These are phyloP conservation scores for Neurospora africana DNA, from an alignment of 495 filamentous ascomycete species.

Conservation along the genomic window DNA sequence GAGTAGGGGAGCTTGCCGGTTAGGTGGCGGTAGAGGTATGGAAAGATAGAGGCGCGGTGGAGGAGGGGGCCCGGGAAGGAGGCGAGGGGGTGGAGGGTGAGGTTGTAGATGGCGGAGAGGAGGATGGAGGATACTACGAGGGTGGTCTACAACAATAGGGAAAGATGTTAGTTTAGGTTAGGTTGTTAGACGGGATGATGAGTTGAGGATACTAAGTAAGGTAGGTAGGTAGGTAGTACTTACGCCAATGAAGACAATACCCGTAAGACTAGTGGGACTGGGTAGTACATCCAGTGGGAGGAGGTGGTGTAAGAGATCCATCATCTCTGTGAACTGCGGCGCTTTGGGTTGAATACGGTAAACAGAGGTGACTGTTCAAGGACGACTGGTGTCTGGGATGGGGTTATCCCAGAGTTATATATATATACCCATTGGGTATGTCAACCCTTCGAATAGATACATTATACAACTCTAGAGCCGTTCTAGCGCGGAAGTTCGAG, in stretches of 20 bases:
- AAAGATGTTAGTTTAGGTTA: background rate
- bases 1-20: background rate
- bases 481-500: no score
- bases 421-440: background rate
- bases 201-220: background rate
- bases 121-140: background rate
- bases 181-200: background rate
- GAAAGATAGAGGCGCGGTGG: constrained; percentile 31
- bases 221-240: background rate
- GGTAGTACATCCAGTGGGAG: background rate
- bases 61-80: constrained; percentile 40
- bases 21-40: constrained; percentile 5
- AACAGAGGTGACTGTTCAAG: background rate
- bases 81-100: constrained; percentile 40
- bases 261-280: background rate
- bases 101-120: constrained; percentile 28
- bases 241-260: background rate
- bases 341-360: background rate
- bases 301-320: background rate
- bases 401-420: background rate
- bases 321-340: background rate
- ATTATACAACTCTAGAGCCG: no score
- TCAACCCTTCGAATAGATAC: no score
- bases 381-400: background rate
- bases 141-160: background rate